A percentile compares a stretch with the other conserved stretches of the same genome.
Evolutionary conservation across 768 basidiomycete species (phyloP).

Genomic region (Boletus subparvulus): DNA sequence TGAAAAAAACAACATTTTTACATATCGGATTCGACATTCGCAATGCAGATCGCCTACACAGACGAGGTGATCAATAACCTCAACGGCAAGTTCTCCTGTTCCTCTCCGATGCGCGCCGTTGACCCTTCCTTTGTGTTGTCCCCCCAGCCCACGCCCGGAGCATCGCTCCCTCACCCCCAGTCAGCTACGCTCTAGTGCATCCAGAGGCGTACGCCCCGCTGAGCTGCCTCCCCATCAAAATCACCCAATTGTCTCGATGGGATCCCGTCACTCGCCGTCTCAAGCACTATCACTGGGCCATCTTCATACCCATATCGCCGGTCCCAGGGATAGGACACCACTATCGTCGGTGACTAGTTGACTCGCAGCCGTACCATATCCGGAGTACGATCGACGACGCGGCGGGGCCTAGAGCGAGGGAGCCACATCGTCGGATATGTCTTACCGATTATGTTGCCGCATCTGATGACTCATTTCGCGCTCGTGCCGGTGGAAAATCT

Average conservation of each 20-base stretch:
- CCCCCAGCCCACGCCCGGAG: neutral
- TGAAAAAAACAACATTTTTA: too few relatives aligned
- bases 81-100: neutral
- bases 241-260: neutral
- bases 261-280: neutral
- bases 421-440: constrained; percentile 12
- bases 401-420: constrained; percentile 2
- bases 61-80: neutral
- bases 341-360: neutral
- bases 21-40: too few relatives aligned
- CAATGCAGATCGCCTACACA: neutral
- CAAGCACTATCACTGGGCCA: constrained; percentile 5
- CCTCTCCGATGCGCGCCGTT: neutral
- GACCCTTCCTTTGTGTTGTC: neutral
- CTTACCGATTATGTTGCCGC: neutral
- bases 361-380: neutral
- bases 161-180: neutral
- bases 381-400: neutral
- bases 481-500: neutral
- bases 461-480: constrained; percentile 7
- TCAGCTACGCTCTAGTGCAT: neutral
- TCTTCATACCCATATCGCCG: constrained; percentile 11
- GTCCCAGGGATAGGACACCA: constrained; percentile 1
- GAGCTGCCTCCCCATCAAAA: constrained; percentile 6
- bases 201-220: neutral